Base-by-base conservation (phyloP, 495 filamentous ascomycete genomes). In the Aspergillus campestris region DNA sequence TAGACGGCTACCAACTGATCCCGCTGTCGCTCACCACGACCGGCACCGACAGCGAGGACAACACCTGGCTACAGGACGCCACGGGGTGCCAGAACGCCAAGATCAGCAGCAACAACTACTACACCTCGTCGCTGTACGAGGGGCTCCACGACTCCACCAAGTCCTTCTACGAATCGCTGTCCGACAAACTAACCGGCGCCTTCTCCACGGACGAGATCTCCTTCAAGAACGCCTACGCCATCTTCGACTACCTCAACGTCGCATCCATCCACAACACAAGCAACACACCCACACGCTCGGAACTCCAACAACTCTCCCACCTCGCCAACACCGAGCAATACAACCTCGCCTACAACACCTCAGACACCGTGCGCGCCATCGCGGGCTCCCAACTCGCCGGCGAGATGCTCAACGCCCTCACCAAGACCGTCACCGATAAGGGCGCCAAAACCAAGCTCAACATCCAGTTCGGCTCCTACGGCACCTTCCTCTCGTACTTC, bases 221-320 rank as follows among this genome's bases (percentile, higher is more conserved):
- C 50, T 89, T 77, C 70, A 80, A 81, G 59, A 87, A 87, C 55
- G 84, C 81, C 18, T 90, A 88, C 62, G 64, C 70, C 44, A 83
- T 79, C 53, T 79, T 65, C 56, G 75, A 79, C 53, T 68, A 74
- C 44, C 56, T 79, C 31, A 77, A 79, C 41, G 75, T 78, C 35
- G 75, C 66, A 38, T 50, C 29, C 9, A 78, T 79, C 44, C 73
- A 79, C 59, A 79, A 79, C 57, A 49, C 64, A 11, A 62, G 65
- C 44, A 53, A 50, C 15, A 44, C 56, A 2, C 63, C 70, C 2
- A 44, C 58, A 28, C 55, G 56, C 2, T 53, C 54, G 29, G 57
- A 68, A 33, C 51, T 58, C 12, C 38, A 51, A 38, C 67, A 75
- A 45, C 51, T 75, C 30, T 58, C 66, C 37, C 55, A 60, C 5